phyloP scores from a whole-genome alignment of 2,329 filamentous ascomycete genomes.

The Nemania sp. region DNA sequence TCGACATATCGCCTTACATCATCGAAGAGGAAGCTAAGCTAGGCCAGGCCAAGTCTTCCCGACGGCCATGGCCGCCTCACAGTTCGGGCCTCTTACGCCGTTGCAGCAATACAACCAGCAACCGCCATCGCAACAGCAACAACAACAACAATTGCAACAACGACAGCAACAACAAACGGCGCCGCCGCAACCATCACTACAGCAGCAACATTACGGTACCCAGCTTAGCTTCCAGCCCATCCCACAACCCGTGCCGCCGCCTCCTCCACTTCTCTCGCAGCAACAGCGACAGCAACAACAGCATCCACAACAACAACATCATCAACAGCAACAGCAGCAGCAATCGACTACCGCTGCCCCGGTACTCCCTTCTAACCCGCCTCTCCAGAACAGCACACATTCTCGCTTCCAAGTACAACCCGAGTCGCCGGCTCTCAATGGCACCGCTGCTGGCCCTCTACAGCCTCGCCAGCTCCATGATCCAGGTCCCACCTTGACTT shows the following conservation, averaged over 20 bases:
- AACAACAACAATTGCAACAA: not conserved
- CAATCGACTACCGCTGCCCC: not conserved
- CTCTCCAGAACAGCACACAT: conserved; percentile 11
- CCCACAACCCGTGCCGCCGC: conserved; percentile 2
- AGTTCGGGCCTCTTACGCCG: conserved; percentile 28
- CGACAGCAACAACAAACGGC: conserved; percentile 8
- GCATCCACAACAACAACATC: not conserved
- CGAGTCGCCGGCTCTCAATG: conserved; percentile 12
- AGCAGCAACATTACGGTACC: conserved; percentile 11
- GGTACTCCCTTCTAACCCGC: conserved; percentile 3
- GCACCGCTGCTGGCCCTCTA: not conserved
- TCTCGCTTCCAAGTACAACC: conserved; percentile 15
- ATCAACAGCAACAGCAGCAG: conserved; percentile 11
- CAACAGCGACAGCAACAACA: conserved; percentile 17
- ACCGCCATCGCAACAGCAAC: conserved; percentile 1
- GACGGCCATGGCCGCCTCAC: conserved; percentile 30
- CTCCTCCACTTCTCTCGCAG: conserved; percentile 3
- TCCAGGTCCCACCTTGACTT: not conserved
- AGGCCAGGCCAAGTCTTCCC: conserved; percentile 8
- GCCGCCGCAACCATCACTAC: conserved; percentile 1
- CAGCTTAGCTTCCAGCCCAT: conserved; percentile 14
- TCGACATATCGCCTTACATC: not conserved
- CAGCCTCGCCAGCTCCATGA: conserved; percentile 17
- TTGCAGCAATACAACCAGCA: conserved; percentile 32
- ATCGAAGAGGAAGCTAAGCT: not conserved